Conservation (phyloP, 140 eudicot genomes). For the Flaveria floridana region DNA sequence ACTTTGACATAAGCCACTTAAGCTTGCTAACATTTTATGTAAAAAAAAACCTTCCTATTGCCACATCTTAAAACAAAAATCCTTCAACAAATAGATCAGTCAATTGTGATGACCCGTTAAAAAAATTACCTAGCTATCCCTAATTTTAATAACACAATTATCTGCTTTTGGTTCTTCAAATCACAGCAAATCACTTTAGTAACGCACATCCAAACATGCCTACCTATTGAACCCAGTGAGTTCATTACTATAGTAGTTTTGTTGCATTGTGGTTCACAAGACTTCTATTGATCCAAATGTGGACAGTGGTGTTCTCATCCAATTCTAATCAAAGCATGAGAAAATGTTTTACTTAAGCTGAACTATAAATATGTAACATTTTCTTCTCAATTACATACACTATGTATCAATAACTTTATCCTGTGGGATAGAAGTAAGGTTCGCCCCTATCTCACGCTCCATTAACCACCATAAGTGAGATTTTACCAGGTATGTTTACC, state of each 20-base stretch:
- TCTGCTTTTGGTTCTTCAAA: background rate
- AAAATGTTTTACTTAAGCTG: too few species aligned
- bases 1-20: constrained; percentile 8
- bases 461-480: too few species aligned
- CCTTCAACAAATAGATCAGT: background rate
- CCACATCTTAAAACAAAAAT: constrained; percentile 1
- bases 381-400: too few species aligned
- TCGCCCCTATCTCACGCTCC: too few species aligned
- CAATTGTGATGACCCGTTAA: background rate
- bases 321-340: background rate
- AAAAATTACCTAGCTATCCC: background rate
- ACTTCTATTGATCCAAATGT: too few species aligned
- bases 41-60: background rate
- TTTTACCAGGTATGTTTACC: too few species aligned
- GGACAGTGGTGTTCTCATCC: background rate
- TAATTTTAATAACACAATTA: background rate
- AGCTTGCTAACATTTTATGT: background rate
- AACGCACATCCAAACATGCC: background rate
- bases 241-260: background rate
- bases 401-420: too few species aligned
- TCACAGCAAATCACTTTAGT: background rate
- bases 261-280: background rate
- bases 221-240: background rate
- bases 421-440: too few species aligned
- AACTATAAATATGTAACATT: too few species aligned